Percentiles rank a stretch among this genome's conserved stretches.
phyloP scores from a whole-genome alignment of 768 basidiomycete genomes.

The Hortiboletus flavorubellus region DNA sequence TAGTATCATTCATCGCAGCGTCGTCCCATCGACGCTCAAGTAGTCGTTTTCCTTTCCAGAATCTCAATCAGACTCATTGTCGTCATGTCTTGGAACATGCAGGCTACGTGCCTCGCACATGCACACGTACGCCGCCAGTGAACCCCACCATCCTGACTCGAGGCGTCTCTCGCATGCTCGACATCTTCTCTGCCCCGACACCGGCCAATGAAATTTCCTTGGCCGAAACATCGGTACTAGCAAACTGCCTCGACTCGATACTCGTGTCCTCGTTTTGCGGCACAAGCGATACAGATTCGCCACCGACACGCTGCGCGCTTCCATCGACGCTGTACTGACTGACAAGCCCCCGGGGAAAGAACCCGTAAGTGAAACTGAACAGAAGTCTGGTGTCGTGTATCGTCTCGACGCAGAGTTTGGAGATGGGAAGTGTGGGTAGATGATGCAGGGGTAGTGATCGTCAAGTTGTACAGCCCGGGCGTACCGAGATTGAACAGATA shows the following conservation, averaged over 20 bases:
- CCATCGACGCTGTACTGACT: conserved; percentile 43
- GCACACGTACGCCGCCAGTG: conserved; percentile 51
- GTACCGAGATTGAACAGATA: conserved; percentile 53
- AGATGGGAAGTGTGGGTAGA: too few relatives aligned
- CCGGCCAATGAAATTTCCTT: conserved; percentile 39
- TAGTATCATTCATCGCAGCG: conserved; percentile 26
- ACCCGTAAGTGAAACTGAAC: too few relatives aligned
- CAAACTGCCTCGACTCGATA: too few relatives aligned
- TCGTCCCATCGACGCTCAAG: conserved; percentile 51
- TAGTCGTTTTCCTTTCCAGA: conserved; percentile 45
- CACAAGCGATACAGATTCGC: conserved; percentile 49
- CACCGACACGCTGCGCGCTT: conserved; percentile 41
- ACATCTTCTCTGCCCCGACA: conserved; percentile 41
- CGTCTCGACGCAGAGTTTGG: too few relatives aligned
- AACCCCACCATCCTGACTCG: conserved; percentile 30
- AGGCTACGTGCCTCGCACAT: conserved; percentile 53
- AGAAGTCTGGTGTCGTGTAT: too few relatives aligned
- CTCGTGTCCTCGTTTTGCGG: too few relatives aligned
- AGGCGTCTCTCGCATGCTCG: conserved; percentile 34
- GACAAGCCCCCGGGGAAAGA: conserved; percentile 10
- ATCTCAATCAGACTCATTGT: background rate
- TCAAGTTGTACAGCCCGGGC: conserved; percentile 53
- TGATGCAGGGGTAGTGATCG: conserved; percentile 29
- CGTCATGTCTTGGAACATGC: conserved; percentile 54
- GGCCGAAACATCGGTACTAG: conserved; percentile 32